Base-by-base conservation (phyloP, 1,284 basidiomycete genomes). In the Leucoagaricus sp. region DNA sequence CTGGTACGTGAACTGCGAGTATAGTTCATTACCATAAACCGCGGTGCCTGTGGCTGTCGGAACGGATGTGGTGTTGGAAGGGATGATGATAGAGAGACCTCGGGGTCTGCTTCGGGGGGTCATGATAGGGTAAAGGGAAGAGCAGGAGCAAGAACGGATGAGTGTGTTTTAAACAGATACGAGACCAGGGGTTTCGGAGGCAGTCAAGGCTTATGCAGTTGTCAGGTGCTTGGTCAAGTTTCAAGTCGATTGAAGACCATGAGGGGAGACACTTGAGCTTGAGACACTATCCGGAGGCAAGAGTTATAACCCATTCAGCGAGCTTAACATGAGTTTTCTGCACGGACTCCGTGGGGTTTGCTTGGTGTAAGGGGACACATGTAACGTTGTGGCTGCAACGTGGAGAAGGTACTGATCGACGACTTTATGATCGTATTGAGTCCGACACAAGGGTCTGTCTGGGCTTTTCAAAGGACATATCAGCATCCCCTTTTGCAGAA, bases 61-160 rank as follows among this genome's bases (percentile, higher is more conserved):
- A 13, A 29, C 28, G 25, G 53, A 34, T n/a, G 17, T 28, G 8
- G 58, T 38, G 8, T 46, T 60, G 13, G 58, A 26, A 12, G 58
- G 58, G 36, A 60, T 60, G 25, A 54, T 12, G 29, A 60, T 29
- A 10, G 58, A 50, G 15, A 57, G 55, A 5, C 38, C 48, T 13
- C 46, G 48, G 19, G 55, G 51, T 12, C 47, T 57, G 25, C 26
- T 49, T 34, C 13, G 21, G 23, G 25, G 23, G 19, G 48, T 9
- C 55, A 50, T 51, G 38, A 3, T 15, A 28, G 23, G 23, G 44
- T 7, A 36, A 25, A 25, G n/a, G 21, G 28, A 21, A 15, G n/a
- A 31, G 25, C n/a, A 33, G 12, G 34, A 46, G 15, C 25, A 8
- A 21, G 44, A n/a, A 8, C 13, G 44, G 15, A 45, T 25, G 15